Conservation (phyloP, 768 basidiomycete genomes). For the Psilocybe sp. region DNA sequence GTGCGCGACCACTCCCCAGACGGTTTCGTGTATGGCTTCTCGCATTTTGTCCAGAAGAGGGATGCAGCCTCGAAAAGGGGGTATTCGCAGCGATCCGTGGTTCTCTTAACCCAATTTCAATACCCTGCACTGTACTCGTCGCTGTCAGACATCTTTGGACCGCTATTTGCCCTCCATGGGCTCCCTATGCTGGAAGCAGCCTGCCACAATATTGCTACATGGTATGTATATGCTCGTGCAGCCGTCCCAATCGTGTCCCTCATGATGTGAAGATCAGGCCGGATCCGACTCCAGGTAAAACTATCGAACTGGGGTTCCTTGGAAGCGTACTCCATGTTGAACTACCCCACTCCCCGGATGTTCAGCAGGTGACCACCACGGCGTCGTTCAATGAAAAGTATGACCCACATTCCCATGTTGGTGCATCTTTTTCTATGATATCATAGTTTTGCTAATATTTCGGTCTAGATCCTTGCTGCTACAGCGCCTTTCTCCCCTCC, state of each 20-base stretch:
- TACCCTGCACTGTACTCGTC: conserved; percentile 83
- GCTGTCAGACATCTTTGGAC: conserved; percentile 65
- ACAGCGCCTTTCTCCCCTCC: conserved; percentile 56
- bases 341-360: conserved; percentile 64
- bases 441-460: not conserved
- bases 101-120: conserved; percentile 76
- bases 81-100: conserved; percentile 72
- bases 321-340: conserved; percentile 73
- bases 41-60: conserved; percentile 70
- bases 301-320: conserved; percentile 80
- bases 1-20: conserved; percentile 60
- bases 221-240: conserved; percentile 47
- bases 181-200: conserved; percentile 81
- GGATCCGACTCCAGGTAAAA: conserved; percentile 63
- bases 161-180: conserved; percentile 70
- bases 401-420: conserved; percentile 50
- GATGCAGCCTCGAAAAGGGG: conserved; percentile 71
- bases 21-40: conserved; percentile 75
- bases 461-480: conserved; percentile 64
- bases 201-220: conserved; percentile 80
- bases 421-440: conserved; percentile 11
- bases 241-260: conserved; percentile 8
- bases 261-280: conserved; percentile 65
- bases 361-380: conserved; percentile 67
- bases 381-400: conserved; percentile 49